Percentiles rank a stretch among this genome's conserved stretches.
Conservation (phyloP, 176 grass and related monocot genomes). For the Eragrostis nindensis region DNA sequence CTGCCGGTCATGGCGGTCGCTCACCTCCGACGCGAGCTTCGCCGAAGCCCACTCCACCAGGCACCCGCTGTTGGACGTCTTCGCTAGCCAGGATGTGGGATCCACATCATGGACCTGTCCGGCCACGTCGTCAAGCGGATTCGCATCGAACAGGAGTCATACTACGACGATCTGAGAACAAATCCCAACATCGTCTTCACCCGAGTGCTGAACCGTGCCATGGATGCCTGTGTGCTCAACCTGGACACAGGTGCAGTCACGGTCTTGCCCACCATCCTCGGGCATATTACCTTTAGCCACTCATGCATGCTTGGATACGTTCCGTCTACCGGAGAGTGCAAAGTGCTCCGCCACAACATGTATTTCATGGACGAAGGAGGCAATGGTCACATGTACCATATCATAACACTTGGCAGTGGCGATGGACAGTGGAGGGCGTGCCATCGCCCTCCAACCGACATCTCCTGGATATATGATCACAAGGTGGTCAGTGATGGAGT, state of each 20-base stretch:
- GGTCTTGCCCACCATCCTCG: background rate
- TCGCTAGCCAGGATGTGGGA: background rate
- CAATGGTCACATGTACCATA: background rate
- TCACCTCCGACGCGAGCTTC: background rate
- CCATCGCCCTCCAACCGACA: background rate
- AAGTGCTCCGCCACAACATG: background rate
- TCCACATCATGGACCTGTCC: background rate
- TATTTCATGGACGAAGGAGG: background rate
- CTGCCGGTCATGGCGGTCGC: background rate
- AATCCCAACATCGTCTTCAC: background rate
- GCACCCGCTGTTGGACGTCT: background rate
- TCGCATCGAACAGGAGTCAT: background rate
- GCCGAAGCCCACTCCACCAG: background rate
- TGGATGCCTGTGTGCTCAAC: background rate
- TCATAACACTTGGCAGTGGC: background rate
- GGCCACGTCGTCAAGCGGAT: background rate
- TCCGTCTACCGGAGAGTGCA: background rate
- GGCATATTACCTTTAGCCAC: background rate
- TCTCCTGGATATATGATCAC: background rate
- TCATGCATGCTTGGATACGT: background rate
- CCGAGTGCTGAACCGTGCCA: too few species aligned
- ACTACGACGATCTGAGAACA: background rate
- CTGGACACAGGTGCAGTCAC: background rate
- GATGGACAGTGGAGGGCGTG: background rate
- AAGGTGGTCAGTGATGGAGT: background rate